Conservation (phyloP, 164 flowering plant species). For the Vitis rotundifolia region DNA sequence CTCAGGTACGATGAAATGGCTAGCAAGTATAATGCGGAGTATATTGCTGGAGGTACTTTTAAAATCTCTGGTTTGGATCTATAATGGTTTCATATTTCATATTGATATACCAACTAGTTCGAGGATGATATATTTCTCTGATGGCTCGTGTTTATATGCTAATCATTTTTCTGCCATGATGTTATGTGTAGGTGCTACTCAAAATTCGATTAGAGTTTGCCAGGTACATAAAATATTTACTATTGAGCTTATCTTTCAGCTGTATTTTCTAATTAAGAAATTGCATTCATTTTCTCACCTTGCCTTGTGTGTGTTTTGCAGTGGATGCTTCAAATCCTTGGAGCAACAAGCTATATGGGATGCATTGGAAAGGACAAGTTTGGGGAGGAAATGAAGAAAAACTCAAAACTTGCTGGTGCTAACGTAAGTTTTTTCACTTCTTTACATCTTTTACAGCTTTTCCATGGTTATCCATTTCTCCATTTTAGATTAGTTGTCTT, state of each 20-base stretch:
- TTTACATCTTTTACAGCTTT: background rate
- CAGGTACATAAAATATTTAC: slow-evolving; percentile 50
- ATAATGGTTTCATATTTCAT: background rate
- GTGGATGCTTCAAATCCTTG: slow-evolving; percentile 99
- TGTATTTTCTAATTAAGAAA: background rate
- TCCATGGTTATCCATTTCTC: too few species aligned
- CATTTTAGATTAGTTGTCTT: too few species aligned
- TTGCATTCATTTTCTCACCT: background rate
- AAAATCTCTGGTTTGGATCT: slow-evolving; percentile 4
- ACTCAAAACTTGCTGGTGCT: slow-evolving; percentile 72
- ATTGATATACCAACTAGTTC: too few species aligned
- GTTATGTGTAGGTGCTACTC: slow-evolving; percentile 77
- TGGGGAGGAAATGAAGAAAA: slow-evolving; percentile 96
- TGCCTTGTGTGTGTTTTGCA: slow-evolving; percentile 28
- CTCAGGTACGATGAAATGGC: slow-evolving; percentile 76
- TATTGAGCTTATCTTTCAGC: background rate
- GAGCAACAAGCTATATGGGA: slow-evolving; percentile 90
- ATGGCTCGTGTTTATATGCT: too few species aligned
- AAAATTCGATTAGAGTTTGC: slow-evolving; percentile 90
- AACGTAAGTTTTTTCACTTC: slow-evolving; percentile 48
- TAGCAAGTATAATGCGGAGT: slow-evolving; percentile 55
- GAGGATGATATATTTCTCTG: too few species aligned
- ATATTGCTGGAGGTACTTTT: slow-evolving; percentile 78
- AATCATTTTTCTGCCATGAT: slow-evolving; percentile 7
- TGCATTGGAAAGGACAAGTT: slow-evolving; percentile 96